Evolutionary conservation across 2,329 filamentous ascomycete species (phyloP).

Genomic region (Xylaria sp.): DNA sequence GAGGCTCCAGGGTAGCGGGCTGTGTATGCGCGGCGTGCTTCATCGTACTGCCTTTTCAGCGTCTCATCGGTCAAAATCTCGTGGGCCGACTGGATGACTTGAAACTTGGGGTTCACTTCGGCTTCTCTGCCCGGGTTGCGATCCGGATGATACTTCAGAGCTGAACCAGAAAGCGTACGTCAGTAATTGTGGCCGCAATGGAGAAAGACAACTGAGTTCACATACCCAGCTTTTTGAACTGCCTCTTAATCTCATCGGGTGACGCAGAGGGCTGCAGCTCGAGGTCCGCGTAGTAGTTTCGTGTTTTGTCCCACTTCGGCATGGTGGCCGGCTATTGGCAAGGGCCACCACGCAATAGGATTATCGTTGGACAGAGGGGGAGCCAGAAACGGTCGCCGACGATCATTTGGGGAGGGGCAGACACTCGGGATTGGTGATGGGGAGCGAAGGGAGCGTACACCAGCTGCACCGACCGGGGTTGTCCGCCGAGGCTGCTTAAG

Average conservation of each 20-base stretch:
- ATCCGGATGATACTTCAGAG: conserved; percentile 87
- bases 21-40: conserved; percentile 52
- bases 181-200: conserved; percentile 33
- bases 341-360: conserved; percentile 19
- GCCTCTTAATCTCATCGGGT: conserved; percentile 81
- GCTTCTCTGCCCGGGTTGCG: conserved; percentile 85
- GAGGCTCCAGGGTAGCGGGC: conserved; percentile 60
- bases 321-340: conserved; percentile 57
- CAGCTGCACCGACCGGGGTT: conserved; percentile 1
- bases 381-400: not conserved
- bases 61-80: conserved; percentile 72
- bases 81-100: conserved; percentile 85
- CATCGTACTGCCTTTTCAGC: conserved; percentile 64
- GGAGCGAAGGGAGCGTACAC: conserved; percentile 7
- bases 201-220: not conserved
- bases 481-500: not conserved
- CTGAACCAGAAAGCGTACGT: conserved; percentile 58
- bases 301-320: conserved; percentile 73
- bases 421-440: not conserved
- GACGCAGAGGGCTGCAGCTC: conserved; percentile 75
- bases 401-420: conserved; percentile 34
- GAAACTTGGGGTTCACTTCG: conserved; percentile 84
- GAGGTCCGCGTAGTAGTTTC: conserved; percentile 88
- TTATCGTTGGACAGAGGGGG: conserved; percentile 20
- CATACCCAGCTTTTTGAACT: conserved; percentile 83